Base-by-base conservation (phyloP, 192 early-diverging fungal genomes). In the Oehlia diaphana region DNA sequence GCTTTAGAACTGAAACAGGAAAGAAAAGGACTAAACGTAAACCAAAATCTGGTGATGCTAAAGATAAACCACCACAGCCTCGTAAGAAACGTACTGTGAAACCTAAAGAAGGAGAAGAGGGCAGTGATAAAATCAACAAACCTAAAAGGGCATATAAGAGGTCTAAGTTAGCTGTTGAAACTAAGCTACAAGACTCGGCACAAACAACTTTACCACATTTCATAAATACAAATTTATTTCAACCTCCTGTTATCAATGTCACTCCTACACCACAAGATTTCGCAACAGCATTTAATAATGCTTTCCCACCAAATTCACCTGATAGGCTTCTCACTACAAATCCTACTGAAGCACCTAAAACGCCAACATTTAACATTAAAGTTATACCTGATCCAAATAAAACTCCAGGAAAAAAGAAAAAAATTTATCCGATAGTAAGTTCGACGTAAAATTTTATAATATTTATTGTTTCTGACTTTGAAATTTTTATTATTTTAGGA, bases 101-200 rank as follows among this genome's bases (percentile, higher is more conserved):
- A 58, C 33, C 66, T 23, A 69, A 76, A 37, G 39, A 71, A 69
- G 78, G 80, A n/a, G 53, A 69, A 62, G 81, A 82, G 16, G 58
- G 75, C 42, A 61, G 81, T 7, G 81, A 83, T 7, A 80, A 80
- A 3, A 76, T 79, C 26, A 58, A 74, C 37, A 67, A 79, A 19
- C n/a, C 74, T 49, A 69, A 68, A 23, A 65, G 76, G 9, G 23
- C 39, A 39, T 76, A 58, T 37, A 74, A 53, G 14, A 74, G 61
- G 14, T 13, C 47, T 16, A 39, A 33, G 21, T 4, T 71, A 14
- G 28, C 21, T 47, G 42, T 33, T 42, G 69, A 71, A n/a, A 42
- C 33, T 66, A 26, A 31, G 23, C 2, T 33, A 33, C 26, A 66
- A 66, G 53, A 58, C 5, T 7, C 53, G 13, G 16, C 13, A 21